A percentile compares a stretch with the other conserved stretches of the same genome.
phyloP scores from a whole-genome alignment of 2,329 filamentous ascomycete genomes.

The Thielaviopsis ethacetica region DNA sequence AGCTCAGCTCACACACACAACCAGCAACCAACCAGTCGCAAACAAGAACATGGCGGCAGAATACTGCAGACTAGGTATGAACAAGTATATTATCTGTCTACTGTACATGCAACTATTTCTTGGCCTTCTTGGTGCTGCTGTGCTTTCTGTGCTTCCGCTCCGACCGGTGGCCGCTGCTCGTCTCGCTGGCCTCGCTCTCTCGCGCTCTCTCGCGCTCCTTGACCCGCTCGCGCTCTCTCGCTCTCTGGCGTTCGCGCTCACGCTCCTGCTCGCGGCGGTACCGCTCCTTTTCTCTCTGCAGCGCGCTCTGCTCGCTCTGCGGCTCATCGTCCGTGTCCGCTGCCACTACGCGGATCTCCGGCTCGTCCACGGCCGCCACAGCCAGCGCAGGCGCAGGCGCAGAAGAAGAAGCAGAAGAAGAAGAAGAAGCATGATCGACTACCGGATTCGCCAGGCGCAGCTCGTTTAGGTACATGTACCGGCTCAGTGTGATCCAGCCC shows the following conservation, averaged over 20 bases:
- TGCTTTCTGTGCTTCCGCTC: conserved; percentile 4
- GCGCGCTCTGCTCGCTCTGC: too few relatives aligned
- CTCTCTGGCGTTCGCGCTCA: conserved; percentile 1
- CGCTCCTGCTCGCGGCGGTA: background rate
- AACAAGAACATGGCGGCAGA: too few relatives aligned
- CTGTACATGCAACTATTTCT: background rate
- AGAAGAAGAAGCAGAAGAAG: background rate
- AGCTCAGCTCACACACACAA: too few relatives aligned
- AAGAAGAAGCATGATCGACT: conserved; percentile 4
- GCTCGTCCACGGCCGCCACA: background rate
- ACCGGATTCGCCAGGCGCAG: conserved; percentile 37
- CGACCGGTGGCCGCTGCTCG: background rate
- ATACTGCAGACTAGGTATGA: too few relatives aligned
- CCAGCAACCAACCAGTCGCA: too few relatives aligned
- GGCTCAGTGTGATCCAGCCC: conserved; percentile 78
- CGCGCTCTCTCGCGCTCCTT: background rate
- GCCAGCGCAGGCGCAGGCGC: background rate
- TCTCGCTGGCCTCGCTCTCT: background rate
- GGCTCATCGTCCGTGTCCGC: background rate
- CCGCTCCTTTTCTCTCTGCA: too few relatives aligned
- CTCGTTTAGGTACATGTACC: conserved; percentile 95
- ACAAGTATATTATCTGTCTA: too few relatives aligned
- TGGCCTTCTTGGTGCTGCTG: conserved; percentile 3
- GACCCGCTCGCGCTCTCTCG: conserved; percentile 1
- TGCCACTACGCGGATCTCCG: background rate